Conservation (phyloP, 352 stramenopile genomes). For the Pythium myriotylum region DNA sequence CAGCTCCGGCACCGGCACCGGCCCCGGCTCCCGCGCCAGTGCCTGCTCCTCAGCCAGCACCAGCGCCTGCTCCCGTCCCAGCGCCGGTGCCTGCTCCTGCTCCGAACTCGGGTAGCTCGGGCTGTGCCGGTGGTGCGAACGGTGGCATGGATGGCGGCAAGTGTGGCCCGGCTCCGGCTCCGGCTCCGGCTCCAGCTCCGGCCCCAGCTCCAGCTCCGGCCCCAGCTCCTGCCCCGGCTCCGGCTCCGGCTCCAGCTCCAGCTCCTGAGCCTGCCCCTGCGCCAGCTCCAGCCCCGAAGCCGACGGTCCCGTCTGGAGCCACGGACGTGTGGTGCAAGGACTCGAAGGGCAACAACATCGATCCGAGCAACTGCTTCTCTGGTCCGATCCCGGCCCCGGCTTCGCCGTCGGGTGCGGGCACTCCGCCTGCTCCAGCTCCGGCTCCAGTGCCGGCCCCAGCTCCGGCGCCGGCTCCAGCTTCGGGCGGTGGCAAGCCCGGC, state of each 20-base stretch:
- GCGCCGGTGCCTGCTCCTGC: too few species aligned
- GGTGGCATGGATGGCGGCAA: not conserved
- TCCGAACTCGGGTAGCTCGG: too few species aligned
- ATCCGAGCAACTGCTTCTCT: slow-evolving; percentile 8
- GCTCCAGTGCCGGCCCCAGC: not conserved
- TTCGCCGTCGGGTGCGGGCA: not conserved
- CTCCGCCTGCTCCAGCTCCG: too few species aligned
- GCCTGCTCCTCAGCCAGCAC: not conserved
- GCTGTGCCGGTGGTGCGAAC: not conserved
- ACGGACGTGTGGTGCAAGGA: slow-evolving; percentile 8
- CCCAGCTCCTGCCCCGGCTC: not conserved
- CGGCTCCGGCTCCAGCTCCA: too few species aligned
- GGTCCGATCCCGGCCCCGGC: slow-evolving; percentile 2
- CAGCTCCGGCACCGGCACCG: not conserved
- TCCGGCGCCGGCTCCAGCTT: not conserved
- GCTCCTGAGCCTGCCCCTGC: too few species aligned
- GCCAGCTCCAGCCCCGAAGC: not conserved
- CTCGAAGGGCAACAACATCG: slow-evolving; percentile 2
- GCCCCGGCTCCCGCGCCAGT: not conserved
- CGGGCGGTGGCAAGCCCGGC: too few species aligned
- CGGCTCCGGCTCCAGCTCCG: not conserved
- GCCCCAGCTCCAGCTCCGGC: not conserved
- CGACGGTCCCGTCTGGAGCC: not conserved
- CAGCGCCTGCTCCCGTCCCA: not conserved
- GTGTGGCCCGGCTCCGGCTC: not conserved